Evolutionary conservation across 2,329 filamentous ascomycete species (phyloP).

Genomic region (Phyllosticta ampelicida): DNA sequence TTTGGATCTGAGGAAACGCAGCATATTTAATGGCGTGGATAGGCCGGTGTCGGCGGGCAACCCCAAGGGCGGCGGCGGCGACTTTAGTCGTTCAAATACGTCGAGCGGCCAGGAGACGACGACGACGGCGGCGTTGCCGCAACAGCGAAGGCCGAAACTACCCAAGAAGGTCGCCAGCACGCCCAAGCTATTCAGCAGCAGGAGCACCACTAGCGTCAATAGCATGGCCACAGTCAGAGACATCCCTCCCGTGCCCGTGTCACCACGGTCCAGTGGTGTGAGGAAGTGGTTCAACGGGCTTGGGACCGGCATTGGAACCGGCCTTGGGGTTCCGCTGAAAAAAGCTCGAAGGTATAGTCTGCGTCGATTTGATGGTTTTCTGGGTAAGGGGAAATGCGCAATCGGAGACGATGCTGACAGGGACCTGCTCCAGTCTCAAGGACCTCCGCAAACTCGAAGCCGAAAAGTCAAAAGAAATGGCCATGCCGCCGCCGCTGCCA

Average conservation of each 20-base stretch:
- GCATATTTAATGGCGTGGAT: neutral
- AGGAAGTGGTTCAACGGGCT: conserved; percentile 6
- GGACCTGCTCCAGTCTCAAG: neutral
- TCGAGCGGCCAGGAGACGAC: neutral
- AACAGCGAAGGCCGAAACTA: neutral
- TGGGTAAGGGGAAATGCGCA: too few species aligned
- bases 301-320: too few species aligned
- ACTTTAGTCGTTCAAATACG: neutral
- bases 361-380: too few species aligned
- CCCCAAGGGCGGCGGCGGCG: neutral
- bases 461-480: conserved; percentile 10
- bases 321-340: neutral
- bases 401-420: neutral
- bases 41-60: neutral
- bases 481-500: conserved; percentile 8
- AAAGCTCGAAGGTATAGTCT: conserved; percentile 4
- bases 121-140: neutral
- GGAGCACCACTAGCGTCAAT: neutral
- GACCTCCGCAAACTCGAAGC: conserved; percentile 9
- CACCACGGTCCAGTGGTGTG: conserved; percentile 3
- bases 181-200: neutral
- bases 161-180: conserved; percentile 1
- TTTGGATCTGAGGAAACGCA: neutral
- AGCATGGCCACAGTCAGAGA: neutral
- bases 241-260: neutral